A percentile compares a stretch with the other conserved stretches of the same genome.
These are phyloP conservation scores for Cystofilobasidium capitatum DNA, from an alignment of 768 basidiomycete genomes.

Conservation along the genomic window DNA sequence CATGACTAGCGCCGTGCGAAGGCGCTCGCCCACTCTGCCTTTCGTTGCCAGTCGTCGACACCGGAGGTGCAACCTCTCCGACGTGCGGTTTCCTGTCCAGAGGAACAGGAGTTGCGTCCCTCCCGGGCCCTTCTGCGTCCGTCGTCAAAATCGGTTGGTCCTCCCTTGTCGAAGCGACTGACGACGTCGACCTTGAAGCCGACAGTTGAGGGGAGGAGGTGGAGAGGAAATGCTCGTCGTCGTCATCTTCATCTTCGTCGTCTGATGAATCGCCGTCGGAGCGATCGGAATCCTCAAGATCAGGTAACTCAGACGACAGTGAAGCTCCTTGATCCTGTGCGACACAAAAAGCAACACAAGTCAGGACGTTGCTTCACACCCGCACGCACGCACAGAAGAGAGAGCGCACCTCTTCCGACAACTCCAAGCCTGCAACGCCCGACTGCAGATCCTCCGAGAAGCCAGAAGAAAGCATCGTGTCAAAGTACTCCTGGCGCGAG, in stretches of 20 bases:
- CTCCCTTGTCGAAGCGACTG: neutral
- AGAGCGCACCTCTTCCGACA: neutral
- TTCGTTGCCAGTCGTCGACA: neutral
- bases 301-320: neutral
- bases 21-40: neutral
- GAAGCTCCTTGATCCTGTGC: neutral
- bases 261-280: constrained; percentile 10
- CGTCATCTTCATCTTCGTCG: neutral
- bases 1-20: neutral
- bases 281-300: constrained; percentile 18
- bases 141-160: neutral
- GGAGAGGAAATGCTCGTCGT: neutral
- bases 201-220: neutral
- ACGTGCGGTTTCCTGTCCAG: neutral
- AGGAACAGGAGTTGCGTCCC: neutral
- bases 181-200: neutral
- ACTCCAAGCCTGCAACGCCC: neutral
- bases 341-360: neutral
- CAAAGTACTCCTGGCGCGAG: constrained; percentile 18
- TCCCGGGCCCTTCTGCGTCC: neutral
- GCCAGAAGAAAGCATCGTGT: constrained; percentile 24
- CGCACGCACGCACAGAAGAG: neutral
- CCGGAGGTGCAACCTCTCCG: neutral
- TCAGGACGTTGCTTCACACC: neutral
- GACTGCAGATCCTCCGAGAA: constrained; percentile 14